These are phyloP conservation scores for Amylostereum areolatum DNA, from an alignment of 1,284 basidiomycete genomes.

Conservation along the genomic window DNA sequence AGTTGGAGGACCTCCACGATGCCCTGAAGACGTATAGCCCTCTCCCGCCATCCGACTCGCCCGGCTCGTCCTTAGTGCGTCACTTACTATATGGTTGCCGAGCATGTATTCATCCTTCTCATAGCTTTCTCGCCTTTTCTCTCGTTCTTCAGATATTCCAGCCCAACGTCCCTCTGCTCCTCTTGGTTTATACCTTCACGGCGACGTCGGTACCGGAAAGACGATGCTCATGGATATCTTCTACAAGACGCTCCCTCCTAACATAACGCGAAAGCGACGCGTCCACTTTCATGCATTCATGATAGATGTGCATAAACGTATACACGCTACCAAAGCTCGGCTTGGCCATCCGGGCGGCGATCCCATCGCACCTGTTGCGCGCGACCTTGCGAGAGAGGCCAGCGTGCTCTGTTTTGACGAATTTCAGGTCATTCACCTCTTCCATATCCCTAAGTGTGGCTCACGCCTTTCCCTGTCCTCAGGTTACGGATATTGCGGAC, in stretches of 20 bases:
- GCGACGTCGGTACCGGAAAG: conserved; percentile 95
- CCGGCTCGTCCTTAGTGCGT: conserved; percentile 40
- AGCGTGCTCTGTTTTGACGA: conserved; percentile 95
- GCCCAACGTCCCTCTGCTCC: conserved; percentile 47
- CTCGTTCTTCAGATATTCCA: conserved; percentile 29
- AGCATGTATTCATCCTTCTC: conserved; percentile 13
- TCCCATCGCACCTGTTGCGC: conserved; percentile 84
- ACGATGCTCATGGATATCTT: conserved; percentile 99
- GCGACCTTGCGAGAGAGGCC: conserved; percentile 83
- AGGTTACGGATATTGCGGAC: conserved; percentile 97
- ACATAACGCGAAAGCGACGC: conserved; percentile 73
- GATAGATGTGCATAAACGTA: conserved; percentile 95
- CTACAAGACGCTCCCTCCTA: conserved; percentile 80
- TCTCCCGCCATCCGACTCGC: conserved; percentile 45
- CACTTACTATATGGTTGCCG: conserved; percentile 11
- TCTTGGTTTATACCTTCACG: conserved; percentile 93
- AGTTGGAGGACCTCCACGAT: conserved; percentile 78
- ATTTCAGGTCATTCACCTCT: conserved; percentile 70
- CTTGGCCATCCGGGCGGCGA: conserved; percentile 72
- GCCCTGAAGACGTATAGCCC: conserved; percentile 70
- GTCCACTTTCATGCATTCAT: conserved; percentile 99
- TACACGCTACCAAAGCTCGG: conserved; percentile 74
- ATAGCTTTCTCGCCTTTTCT: conserved; percentile 65
- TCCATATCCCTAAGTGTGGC: neutral
- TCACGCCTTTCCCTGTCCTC: conserved; percentile 4